These are phyloP conservation scores for Ganoderma resinaceum DNA, from an alignment of 1,284 basidiomycete species.

Conservation along the genomic window DNA sequence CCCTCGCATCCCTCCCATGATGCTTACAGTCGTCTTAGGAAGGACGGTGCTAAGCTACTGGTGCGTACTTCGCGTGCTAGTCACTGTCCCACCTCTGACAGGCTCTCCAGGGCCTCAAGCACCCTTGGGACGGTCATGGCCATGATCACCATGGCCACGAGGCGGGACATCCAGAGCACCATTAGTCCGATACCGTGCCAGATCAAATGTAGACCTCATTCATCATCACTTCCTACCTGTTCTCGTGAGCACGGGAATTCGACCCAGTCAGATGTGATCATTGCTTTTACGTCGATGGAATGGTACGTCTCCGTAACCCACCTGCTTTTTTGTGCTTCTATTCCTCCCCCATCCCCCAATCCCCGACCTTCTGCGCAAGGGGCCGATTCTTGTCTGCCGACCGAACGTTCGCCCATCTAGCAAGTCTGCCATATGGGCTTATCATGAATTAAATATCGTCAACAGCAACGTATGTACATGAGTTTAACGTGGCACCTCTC, in stretches of 20 bases:
- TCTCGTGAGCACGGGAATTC: neutral
- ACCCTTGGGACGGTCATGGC: slow-evolving; percentile 65
- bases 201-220: slow-evolving; percentile 7
- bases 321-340: neutral
- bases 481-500: too few species aligned
- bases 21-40: slow-evolving; percentile 46
- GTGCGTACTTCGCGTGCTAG: slow-evolving; percentile 45
- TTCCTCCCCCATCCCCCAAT: neutral
- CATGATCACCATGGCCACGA: slow-evolving; percentile 57
- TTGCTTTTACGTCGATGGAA: neutral
- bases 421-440: too few species aligned
- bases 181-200: slow-evolving; percentile 18
- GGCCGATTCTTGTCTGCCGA: neutral
- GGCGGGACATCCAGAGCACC: slow-evolving; percentile 50
- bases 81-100: slow-evolving; percentile 23
- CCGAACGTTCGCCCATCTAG: too few species aligned
- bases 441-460: too few species aligned
- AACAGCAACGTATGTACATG: too few species aligned
- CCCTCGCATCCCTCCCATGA: neutral
- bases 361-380: neutral
- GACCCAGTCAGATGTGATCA: neutral
- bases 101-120: slow-evolving; percentile 53
- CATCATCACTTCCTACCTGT: neutral
- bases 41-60: slow-evolving; percentile 79
- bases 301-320: neutral